Percentiles rank a stretch among this genome's conserved stretches.
Evolutionary conservation across 2,329 filamentous ascomycete species (phyloP).

Genomic region (Colletotrichum paranaense): DNA sequence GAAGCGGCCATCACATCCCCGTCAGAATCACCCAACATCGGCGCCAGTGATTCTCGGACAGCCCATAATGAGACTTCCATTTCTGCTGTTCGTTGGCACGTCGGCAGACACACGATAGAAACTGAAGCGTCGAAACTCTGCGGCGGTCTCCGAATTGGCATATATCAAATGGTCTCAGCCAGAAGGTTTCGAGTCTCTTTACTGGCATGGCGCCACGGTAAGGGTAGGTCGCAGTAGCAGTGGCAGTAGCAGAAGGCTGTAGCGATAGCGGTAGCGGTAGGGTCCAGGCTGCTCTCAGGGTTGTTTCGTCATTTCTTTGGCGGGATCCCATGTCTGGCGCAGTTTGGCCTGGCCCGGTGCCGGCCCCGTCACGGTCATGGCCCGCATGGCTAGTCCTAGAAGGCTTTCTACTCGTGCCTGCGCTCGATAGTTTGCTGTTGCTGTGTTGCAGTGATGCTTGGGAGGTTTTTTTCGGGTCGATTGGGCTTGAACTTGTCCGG

Average conservation of each 20-base stretch:
- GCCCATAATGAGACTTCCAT: neutral
- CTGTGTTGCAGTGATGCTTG: slow-evolving; percentile 6
- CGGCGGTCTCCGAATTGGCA: neutral
- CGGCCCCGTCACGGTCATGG: slow-evolving; percentile 18
- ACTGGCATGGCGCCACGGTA: neutral
- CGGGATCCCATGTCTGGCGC: slow-evolving; percentile 31
- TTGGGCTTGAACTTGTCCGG: slow-evolving; percentile 6
- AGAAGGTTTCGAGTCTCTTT: neutral
- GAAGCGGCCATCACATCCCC: slow-evolving; percentile 15
- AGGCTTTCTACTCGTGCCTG: slow-evolving; percentile 8
- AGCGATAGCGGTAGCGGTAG: neutral
- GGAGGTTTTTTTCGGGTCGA: neutral
- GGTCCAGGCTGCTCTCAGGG: slow-evolving; percentile 26
- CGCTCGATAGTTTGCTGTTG: slow-evolving; percentile 12
- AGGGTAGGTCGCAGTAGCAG: neutral
- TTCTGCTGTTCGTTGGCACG: neutral
- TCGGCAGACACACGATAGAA: neutral
- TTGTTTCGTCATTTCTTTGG: slow-evolving; percentile 29
- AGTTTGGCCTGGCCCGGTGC: slow-evolving; percentile 19
- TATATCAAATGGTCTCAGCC: neutral
- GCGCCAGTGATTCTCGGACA: neutral
- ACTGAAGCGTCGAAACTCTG: neutral
- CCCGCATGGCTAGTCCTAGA: slow-evolving; percentile 32
- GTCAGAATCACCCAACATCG: slow-evolving; percentile 9
- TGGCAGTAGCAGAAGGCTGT: neutral